Base-by-base conservation (phyloP, 208 protist species). In the Naegleria lovaniensis region DNA sequence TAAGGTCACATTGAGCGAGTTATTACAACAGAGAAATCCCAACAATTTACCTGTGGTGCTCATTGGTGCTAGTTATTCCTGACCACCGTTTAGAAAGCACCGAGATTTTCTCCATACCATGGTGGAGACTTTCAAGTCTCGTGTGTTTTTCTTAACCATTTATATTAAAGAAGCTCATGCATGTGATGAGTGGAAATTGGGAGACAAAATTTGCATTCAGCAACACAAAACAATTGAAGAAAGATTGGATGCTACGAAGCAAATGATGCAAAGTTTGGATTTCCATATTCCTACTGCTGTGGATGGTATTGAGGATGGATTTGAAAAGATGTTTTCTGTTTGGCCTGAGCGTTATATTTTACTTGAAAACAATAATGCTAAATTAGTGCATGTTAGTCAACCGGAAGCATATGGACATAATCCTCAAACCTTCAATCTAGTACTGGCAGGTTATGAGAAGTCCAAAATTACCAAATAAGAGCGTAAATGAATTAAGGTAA, bases 121-220 rank as follows among this genome's bases (percentile, higher is more conserved):
- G 6, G 19, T 79, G 6, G 0, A 79, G n/a, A 9, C 19, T 36
- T 79, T 36, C 67, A 79, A 79, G 36, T 25, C 13, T 11, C 13
- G n/a, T 5, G 29, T 79, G 29, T 79, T 79, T 79, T 25, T 79
- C 67, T 36, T 79, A 36, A 79, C 67, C 0, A 36, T 79, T 79
- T 79, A 79, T 36, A 79, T 79, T 79, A 79, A 79, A 33, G 67
- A 79, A 79, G 67, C 67, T 6, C 67, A 79, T 33, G 67, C 67
- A 36, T 29, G 16, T 79, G 67, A 79, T n/a, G 25, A 79, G n/a
- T 79, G 67, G 67, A 79, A 79, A 36, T 79, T 79, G 25, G 67
- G 67, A 79, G n/a, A 79, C 29, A 79, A 9, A 36, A 79, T 79
- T 79, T 36, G 25, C n/a, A 79, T 79, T 13, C 19, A 79, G 2